Conservation (phyloP, 305 asterid species). For the Andrographis paniculata region DNA sequence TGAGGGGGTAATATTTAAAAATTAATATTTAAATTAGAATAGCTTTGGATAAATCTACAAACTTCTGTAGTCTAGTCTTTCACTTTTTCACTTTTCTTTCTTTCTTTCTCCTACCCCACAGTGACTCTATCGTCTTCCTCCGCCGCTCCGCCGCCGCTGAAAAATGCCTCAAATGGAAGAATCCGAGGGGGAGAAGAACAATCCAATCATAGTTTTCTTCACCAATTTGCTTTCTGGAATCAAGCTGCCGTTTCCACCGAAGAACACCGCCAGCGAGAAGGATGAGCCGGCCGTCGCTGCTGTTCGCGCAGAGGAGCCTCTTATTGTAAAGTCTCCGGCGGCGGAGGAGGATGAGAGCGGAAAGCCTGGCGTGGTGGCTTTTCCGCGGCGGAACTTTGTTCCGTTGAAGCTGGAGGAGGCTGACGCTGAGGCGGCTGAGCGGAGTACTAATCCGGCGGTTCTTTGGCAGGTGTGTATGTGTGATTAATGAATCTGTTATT, state of each 20-base stretch:
- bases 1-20: no score
- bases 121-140: no score
- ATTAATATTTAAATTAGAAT: no score
- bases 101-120: no score
- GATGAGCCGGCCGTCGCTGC: conserved; percentile 13
- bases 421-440: conserved; percentile 28
- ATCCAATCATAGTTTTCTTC: conserved; percentile 28
- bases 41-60: no score
- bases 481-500: neutral
- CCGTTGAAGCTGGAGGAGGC: conserved; percentile 34
- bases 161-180: conserved; percentile 20
- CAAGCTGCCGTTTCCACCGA: conserved; percentile 26
- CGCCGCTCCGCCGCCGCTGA: conserved; percentile 7
- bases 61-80: no score
- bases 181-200: conserved; percentile 17
- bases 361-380: conserved; percentile 18
- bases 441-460: conserved; percentile 29
- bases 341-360: conserved; percentile 13
- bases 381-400: conserved; percentile 24
- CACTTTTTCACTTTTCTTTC: no score
- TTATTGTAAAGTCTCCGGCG: neutral
- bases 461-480: conserved; percentile 36
- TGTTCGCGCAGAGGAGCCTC: conserved; percentile 18
- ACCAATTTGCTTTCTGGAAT: conserved; percentile 24
- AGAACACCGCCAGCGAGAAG: conserved; percentile 1